These are phyloP conservation scores for Hortaea werneckii DNA, from an alignment of 2,329 filamentous ascomycete genomes.

Conservation along the genomic window DNA sequence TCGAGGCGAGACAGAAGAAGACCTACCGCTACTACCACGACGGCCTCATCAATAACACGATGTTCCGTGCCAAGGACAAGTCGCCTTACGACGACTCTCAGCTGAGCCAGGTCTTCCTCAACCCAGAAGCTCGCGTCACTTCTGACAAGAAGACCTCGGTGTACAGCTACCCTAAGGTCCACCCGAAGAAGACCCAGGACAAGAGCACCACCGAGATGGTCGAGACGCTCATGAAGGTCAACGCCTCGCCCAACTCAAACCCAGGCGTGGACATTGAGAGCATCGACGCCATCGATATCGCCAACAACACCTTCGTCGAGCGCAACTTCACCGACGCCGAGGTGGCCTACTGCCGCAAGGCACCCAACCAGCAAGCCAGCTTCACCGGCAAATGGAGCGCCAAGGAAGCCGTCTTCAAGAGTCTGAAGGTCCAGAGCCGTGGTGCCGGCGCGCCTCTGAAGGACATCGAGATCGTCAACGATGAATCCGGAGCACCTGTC, in stretches of 20 bases:
- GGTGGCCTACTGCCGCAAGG: conserved; percentile 74
- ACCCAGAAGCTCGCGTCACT: conserved; percentile 79
- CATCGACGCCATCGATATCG: conserved; percentile 76
- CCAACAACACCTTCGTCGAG: conserved; percentile 87
- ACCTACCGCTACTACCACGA: conserved; percentile 98
- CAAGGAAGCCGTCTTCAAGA: conserved; percentile 99
- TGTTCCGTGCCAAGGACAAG: conserved; percentile 92
- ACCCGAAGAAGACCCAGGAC: conserved; percentile 53
- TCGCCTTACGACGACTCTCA: conserved; percentile 83
- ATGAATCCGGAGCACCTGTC: conserved; percentile 69
- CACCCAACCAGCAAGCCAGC: conserved; percentile 71
- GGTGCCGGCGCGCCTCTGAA: conserved; percentile 82
- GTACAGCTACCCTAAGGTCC: conserved; percentile 61
- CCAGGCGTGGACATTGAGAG: conserved; percentile 92
- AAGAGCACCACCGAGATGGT: conserved; percentile 65
- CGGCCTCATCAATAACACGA: conserved; percentile 90
- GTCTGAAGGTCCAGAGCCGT: conserved; percentile 73
- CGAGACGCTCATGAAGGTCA: conserved; percentile 61
- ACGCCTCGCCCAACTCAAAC: conserved; percentile 51
- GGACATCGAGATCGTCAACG: conserved; percentile 85
- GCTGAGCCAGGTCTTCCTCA: conserved; percentile 80
- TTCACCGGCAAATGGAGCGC: conserved; percentile 95
- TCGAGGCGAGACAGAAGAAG: conserved; percentile 92
- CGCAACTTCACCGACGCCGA: conserved; percentile 86
- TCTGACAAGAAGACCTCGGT: conserved; percentile 78